Percentiles rank a stretch among this genome's conserved stretches.
Evolutionary conservation across 2,329 filamentous ascomycete genomes (phyloP).

Genomic region (Aphanoascus verrucosus): DNA sequence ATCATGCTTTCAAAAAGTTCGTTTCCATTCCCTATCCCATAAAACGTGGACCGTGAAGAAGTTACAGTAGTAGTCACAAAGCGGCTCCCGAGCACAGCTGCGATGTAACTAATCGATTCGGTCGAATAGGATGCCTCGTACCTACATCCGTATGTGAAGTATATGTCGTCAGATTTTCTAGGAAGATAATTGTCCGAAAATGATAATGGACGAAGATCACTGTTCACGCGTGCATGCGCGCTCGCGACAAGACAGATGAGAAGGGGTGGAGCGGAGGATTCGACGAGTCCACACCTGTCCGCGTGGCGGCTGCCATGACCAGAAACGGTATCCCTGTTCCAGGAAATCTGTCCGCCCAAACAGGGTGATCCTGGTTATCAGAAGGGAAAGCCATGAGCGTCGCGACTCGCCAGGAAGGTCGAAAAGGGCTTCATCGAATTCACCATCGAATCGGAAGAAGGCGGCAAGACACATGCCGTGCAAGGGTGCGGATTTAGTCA

Average conservation of each 20-base stretch:
- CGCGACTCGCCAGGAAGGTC: too few species aligned
- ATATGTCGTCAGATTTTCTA: neutral
- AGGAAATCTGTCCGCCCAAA: neutral
- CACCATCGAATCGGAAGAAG: constrained; percentile 7
- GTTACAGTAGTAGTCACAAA: neutral
- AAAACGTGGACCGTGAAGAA: neutral
- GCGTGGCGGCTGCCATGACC: neutral
- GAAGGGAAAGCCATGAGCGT: too few species aligned
- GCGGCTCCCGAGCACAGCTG: neutral
- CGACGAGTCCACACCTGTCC: too few species aligned
- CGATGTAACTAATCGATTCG: neutral
- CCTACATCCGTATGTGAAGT: too few species aligned
- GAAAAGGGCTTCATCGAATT: neutral
- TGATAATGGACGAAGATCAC: constrained; percentile 2
- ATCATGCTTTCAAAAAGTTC: neutral
- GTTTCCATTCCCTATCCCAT: neutral
- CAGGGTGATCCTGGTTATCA: too few species aligned
- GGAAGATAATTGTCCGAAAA: neutral
- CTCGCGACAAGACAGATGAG: neutral
- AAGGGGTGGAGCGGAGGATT: too few species aligned
- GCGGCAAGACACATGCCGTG: constrained; percentile 8
- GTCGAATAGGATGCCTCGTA: neutral
- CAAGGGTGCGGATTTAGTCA: constrained; percentile 1
- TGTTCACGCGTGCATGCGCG: neutral
- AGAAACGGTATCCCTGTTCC: neutral